Conservation (phyloP, 495 filamentous ascomycete genomes). For the Delitschia confertaspora region DNA sequence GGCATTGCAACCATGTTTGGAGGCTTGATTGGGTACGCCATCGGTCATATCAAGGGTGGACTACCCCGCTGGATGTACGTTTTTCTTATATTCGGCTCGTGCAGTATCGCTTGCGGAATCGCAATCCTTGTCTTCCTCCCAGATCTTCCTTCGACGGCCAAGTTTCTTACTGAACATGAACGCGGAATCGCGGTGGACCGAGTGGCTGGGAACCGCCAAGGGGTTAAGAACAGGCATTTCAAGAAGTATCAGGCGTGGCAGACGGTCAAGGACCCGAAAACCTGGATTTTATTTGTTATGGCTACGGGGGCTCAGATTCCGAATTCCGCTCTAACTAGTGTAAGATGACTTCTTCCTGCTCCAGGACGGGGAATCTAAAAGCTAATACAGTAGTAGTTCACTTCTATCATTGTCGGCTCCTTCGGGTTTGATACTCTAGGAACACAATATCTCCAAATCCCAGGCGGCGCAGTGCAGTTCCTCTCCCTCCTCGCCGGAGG, state of each 20-base stretch:
- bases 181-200: slow-evolving; percentile 40
- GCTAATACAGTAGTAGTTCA: slow-evolving; percentile 3
- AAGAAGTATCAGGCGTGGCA: slow-evolving; percentile 43
- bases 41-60: slow-evolving; percentile 41
- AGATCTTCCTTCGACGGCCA: slow-evolving; percentile 40
- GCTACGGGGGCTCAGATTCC: slow-evolving; percentile 29
- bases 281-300: slow-evolving; percentile 39
- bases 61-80: slow-evolving; percentile 42
- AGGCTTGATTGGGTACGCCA: slow-evolving; percentile 41
- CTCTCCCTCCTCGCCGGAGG: slow-evolving; percentile 33
- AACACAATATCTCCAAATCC: slow-evolving; percentile 47
- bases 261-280: slow-evolving; percentile 42
- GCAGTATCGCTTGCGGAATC: slow-evolving; percentile 35
- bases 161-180: slow-evolving; percentile 39
- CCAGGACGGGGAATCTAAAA: no score
- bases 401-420: slow-evolving; percentile 14
- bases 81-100: slow-evolving; percentile 43
- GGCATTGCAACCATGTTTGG: slow-evolving; percentile 50
- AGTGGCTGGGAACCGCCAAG: slow-evolving; percentile 39
- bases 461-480: slow-evolving; percentile 36
- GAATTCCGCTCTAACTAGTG: slow-evolving; percentile 28
- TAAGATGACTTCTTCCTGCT: slow-evolving; percentile 39
- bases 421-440: slow-evolving; percentile 49
- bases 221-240: slow-evolving; percentile 42
- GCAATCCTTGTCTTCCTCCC: slow-evolving; percentile 37